These are phyloP conservation scores for Schrenkiella parvula DNA, from an alignment of 345 rosid species.

Conservation along the genomic window DNA sequence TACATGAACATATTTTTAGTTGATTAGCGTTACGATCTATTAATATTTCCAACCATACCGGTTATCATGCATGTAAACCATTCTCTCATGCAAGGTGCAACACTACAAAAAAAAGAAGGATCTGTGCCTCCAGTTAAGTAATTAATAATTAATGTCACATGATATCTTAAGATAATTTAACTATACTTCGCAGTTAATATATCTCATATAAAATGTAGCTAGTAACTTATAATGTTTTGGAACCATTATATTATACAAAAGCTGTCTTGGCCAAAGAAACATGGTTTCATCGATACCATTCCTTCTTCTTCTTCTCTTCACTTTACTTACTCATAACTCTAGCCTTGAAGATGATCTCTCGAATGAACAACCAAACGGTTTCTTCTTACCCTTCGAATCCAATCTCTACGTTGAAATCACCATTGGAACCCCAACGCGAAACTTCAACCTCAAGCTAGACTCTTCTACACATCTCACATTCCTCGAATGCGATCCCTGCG, in stretches of 20 bases:
- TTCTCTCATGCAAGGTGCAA: background rate
- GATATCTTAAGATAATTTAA: background rate
- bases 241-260: background rate
- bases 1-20: too few relatives aligned
- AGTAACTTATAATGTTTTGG: background rate
- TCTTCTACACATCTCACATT: constrained; percentile 34
- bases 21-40: too few relatives aligned
- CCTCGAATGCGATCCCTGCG: constrained; percentile 18
- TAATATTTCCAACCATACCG: background rate
- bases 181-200: background rate
- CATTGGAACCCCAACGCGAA: constrained; percentile 23
- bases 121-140: too few relatives aligned
- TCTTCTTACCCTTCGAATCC: constrained; percentile 31
- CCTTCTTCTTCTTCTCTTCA: background rate
- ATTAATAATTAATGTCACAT: background rate
- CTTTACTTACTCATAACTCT: background rate
- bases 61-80: background rate
- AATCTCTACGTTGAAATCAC: constrained; percentile 30
- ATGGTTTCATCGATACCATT: constrained; percentile 15
- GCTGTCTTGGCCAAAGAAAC: background rate
- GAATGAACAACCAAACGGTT: constrained; percentile 21
- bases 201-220: background rate
- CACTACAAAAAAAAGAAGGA: too few relatives aligned
- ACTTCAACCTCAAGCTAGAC: constrained; percentile 35
- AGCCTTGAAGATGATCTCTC: constrained; percentile 6